Base-by-base conservation (phyloP, 2,329 filamentous ascomycete genomes). In the Diaporthe caulivora region DNA sequence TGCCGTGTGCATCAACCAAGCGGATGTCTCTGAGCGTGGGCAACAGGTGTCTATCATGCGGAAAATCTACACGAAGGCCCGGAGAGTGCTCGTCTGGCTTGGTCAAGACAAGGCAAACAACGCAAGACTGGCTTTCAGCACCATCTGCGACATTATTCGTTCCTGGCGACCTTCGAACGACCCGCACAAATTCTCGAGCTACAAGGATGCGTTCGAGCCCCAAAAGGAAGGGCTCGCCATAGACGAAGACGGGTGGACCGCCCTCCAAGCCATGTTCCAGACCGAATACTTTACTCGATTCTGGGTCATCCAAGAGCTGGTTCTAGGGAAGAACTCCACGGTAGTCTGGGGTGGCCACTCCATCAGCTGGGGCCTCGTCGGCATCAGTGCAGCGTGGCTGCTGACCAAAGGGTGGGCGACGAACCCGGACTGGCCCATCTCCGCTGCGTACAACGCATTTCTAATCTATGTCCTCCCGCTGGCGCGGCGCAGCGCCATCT, bases 241-340 rank as follows among this genome's bases (percentile, higher is more conserved):
- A n/a, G 64, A 72, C 42, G 47, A 72, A 26, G 42, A 53, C n/a
- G 55, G 65, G 15, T 75, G 72, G 72, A 68, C 71, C 15, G 72
- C 74, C 21, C 72, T 75, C 37, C 64, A 69, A 24, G 55, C 72
- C 15, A 54, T 74, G 64, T 75, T 74, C 40, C 72, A 75, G 31
- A 60, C 65, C 3, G 65, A 70, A 21, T 76, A 75, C 51, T 76
- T 76, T 49, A 71, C 49, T 15, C 64, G 75, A 5, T 76, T 75
- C 21, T 76, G 75, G 75, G 73, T 76, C 15, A 74, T 76, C 54
- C 75, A 76, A 51, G 74, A 76, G 31, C 51, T 75, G 26, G 75
- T 72, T 18, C 73, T 76, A 24, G 75, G 74, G 18, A 26, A 51
- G 34, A 70, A 70, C 17, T 70, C 70, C 21, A 60, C 70, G 11